Conservation (phyloP, 2,329 filamentous ascomycete species). For the Stagonosporopsis tanaceti region DNA sequence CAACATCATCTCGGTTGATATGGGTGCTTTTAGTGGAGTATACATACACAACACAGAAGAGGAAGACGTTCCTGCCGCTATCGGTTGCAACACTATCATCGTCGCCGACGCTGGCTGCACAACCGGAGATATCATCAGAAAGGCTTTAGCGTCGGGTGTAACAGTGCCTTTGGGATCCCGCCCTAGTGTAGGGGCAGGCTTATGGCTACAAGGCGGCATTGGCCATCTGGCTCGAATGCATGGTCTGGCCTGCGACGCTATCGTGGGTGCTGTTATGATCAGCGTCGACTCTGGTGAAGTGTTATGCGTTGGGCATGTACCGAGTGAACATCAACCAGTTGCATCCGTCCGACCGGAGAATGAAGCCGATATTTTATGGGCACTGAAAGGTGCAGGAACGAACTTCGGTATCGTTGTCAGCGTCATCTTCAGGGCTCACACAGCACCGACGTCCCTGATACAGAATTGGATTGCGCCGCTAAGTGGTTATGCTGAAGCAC, state of each 20-base stretch:
- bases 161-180: slow-evolving; percentile 68
- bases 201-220: slow-evolving; percentile 72
- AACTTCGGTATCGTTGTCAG: slow-evolving; percentile 67
- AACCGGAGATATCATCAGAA: slow-evolving; percentile 61
- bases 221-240: slow-evolving; percentile 64
- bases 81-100: slow-evolving; percentile 27
- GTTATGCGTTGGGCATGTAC: slow-evolving; percentile 63
- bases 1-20: slow-evolving; percentile 65
- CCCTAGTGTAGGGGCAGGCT: slow-evolving; percentile 68
- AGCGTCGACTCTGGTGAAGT: slow-evolving; percentile 58
- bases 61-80: slow-evolving; percentile 14
- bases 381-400: slow-evolving; percentile 65
- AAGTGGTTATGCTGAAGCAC: not conserved
- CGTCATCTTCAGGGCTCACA: slow-evolving; percentile 59
- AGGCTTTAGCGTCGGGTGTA: slow-evolving; percentile 57
- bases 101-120: slow-evolving; percentile 59
- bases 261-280: slow-evolving; percentile 68
- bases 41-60: slow-evolving; percentile 48
- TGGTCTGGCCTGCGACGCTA: slow-evolving; percentile 67
- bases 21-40: slow-evolving; percentile 63
- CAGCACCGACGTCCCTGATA: slow-evolving; percentile 32
- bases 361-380: slow-evolving; percentile 65
- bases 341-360: slow-evolving; percentile 50
- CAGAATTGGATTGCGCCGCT: not conserved
- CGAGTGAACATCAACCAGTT: slow-evolving; percentile 49